phyloP scores from a whole-genome alignment of 2,329 filamentous ascomycete genomes.

The Monosporascus sp. region DNA sequence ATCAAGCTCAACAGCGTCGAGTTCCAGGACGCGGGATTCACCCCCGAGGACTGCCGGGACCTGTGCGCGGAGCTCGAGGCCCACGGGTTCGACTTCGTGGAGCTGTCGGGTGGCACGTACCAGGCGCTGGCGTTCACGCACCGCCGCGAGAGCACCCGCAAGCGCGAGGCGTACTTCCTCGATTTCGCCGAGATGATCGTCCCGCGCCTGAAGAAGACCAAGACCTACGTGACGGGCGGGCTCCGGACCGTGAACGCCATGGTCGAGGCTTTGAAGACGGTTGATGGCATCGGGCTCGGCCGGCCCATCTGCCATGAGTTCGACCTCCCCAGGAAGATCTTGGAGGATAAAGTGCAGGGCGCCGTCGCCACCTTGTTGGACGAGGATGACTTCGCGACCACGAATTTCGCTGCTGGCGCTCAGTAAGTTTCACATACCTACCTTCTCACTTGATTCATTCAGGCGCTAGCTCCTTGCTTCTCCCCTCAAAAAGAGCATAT shows the following conservation, averaged over 20 bases:
- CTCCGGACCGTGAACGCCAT: conserved; percentile 51
- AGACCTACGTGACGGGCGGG: conserved; percentile 53
- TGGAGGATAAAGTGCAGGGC: neutral
- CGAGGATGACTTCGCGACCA: neutral
- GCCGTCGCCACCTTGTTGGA: neutral
- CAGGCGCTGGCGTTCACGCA: conserved; percentile 44
- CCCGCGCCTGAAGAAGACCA: conserved; percentile 35
- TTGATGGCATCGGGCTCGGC: conserved; percentile 34
- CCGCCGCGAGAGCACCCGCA: conserved; percentile 36
- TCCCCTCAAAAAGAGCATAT: too few species aligned
- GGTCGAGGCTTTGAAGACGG: conserved; percentile 39
- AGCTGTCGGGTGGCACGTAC: conserved; percentile 59
- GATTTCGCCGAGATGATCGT: conserved; percentile 52
- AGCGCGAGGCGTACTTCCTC: conserved; percentile 63
- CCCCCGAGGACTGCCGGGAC: conserved; percentile 19
- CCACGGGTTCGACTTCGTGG: conserved; percentile 58
- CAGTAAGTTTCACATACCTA: conserved; percentile 1
- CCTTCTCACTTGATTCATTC: neutral
- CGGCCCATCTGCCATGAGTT: neutral
- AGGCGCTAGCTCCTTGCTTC: too few species aligned
- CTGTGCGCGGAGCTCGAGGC: conserved; percentile 49
- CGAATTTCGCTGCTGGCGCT: neutral
- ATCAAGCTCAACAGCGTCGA: conserved; percentile 55
- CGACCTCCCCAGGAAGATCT: neutral
- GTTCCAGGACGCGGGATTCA: conserved; percentile 34